phyloP scores from a whole-genome alignment of 352 stramenopile species.

The Phytophthora meadii region DNA sequence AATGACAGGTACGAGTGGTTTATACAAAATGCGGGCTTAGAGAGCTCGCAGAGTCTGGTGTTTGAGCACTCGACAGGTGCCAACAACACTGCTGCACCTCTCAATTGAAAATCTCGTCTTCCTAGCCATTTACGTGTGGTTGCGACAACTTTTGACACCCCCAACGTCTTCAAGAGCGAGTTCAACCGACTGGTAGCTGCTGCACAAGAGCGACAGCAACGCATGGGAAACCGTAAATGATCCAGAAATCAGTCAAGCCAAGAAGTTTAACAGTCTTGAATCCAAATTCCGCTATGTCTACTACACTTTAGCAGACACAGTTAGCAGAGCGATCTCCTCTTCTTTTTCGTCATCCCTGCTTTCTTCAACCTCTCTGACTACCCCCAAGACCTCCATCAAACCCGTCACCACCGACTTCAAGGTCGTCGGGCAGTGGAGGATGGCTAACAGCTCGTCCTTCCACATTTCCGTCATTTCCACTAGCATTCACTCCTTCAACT shows the following conservation, averaged over 20 bases:
- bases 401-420: slow-evolving; percentile 2
- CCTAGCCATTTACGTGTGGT: slow-evolving; percentile 50
- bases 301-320: too few species aligned
- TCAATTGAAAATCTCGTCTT: slow-evolving; percentile 54
- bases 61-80: slow-evolving; percentile 71
- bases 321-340: too few species aligned
- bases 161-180: slow-evolving; percentile 74
- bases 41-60: slow-evolving; percentile 76
- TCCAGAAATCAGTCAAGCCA: too few species aligned
- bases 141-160: slow-evolving; percentile 65
- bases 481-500: neutral
- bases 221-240: slow-evolving; percentile 40
- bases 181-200: slow-evolving; percentile 63
- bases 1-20: slow-evolving; percentile 85
- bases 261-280: too few species aligned
- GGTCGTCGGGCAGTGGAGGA: neutral
- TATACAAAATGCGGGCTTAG: slow-evolving; percentile 77
- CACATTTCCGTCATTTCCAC: neutral
- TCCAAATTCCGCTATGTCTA: too few species aligned
- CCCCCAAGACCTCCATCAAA: too few species aligned
- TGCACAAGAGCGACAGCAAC: slow-evolving; percentile 47
- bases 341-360: too few species aligned
- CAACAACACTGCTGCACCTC: slow-evolving; percentile 30
- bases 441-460: neutral
- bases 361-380: too few species aligned